Evolutionary conservation across 2,329 filamentous ascomycete genomes (phyloP).

Genomic region (Diaporthe vexans): DNA sequence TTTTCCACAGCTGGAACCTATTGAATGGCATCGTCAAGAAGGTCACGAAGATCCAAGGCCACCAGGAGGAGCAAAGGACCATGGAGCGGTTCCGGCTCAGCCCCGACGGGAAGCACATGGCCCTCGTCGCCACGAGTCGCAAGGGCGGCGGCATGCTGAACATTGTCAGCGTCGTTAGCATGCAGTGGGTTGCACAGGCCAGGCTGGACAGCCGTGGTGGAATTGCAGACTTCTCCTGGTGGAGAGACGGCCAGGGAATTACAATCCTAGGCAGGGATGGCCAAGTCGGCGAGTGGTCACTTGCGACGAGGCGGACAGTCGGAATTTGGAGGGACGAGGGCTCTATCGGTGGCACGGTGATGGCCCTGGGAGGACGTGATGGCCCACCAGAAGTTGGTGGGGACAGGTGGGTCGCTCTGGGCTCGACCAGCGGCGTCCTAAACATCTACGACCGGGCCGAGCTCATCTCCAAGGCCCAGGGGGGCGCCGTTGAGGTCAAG

Average conservation of each 20-base stretch:
- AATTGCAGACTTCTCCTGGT: conserved; percentile 94
- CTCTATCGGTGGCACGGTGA: conserved; percentile 84
- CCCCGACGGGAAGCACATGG: conserved; percentile 89
- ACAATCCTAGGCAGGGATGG: conserved; percentile 88
- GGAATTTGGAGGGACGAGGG: conserved; percentile 93
- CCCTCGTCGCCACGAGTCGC: conserved; percentile 80
- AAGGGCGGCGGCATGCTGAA: conserved; percentile 94
- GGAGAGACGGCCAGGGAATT: conserved; percentile 85
- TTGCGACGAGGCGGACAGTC: conserved; percentile 77
- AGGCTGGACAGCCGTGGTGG: conserved; percentile 86
- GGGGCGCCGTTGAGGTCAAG: conserved; percentile 64
- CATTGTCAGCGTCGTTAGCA: conserved; percentile 81
- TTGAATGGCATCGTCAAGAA: conserved; percentile 86
- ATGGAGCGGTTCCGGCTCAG: conserved; percentile 94
- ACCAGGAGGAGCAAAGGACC: conserved; percentile 84
- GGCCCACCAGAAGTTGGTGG: conserved; percentile 76
- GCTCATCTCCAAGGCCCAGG: conserved; percentile 63
- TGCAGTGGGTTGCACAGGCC: conserved; percentile 89
- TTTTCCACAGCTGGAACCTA: conserved; percentile 96
- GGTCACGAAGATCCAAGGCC: conserved; percentile 80
- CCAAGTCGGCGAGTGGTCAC: conserved; percentile 90
- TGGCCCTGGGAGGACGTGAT: conserved; percentile 80
- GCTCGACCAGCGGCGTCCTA: conserved; percentile 87
- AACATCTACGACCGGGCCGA: conserved; percentile 91
- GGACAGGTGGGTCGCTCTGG: conserved; percentile 90